Evolutionary conservation across 176 grass and related monocot species (phyloP).

Genomic region (Phoenix dactylifera): DNA sequence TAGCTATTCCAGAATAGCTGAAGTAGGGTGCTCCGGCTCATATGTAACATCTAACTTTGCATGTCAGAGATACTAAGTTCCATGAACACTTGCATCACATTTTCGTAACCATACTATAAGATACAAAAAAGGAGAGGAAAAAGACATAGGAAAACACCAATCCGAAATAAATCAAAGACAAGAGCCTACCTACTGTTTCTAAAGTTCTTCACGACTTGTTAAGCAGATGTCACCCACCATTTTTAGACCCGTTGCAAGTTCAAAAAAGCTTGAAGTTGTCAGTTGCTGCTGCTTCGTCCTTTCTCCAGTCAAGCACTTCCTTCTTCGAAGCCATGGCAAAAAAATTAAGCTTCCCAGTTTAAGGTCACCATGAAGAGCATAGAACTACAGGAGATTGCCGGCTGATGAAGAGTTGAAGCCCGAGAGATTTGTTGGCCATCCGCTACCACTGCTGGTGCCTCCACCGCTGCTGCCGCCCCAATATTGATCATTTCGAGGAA

Average conservation of each 20-base stretch:
- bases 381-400: neutral
- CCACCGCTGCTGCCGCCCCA: neutral
- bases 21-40: neutral
- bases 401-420: slow-evolving; percentile 12
- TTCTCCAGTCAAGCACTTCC: neutral
- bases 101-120: neutral
- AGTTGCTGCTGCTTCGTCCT: neutral
- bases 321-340: slow-evolving; percentile 11
- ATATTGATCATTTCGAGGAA: too few species aligned
- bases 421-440: slow-evolving; percentile 3
- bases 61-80: slow-evolving; percentile 29
- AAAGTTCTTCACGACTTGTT: neutral
- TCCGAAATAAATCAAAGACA: slow-evolving; percentile 9
- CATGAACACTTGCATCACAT: slow-evolving; percentile 7
- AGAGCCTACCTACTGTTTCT: slow-evolving; percentile 4
- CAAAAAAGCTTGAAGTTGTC: neutral
- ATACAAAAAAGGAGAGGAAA: slow-evolving; percentile 4
- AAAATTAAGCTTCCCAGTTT: slow-evolving; percentile 14
- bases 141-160: slow-evolving; percentile 12
- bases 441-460: neutral
- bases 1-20: too few species aligned
- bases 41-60: slow-evolving; percentile 14
- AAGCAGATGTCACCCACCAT: neutral
- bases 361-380: neutral
- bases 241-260: neutral